A percentile compares a stretch with the other conserved stretches of the same genome.
These are phyloP conservation scores for Candida sanyiensis DNA, from an alignment of 805 yeast genomes.

Conservation along the genomic window DNA sequence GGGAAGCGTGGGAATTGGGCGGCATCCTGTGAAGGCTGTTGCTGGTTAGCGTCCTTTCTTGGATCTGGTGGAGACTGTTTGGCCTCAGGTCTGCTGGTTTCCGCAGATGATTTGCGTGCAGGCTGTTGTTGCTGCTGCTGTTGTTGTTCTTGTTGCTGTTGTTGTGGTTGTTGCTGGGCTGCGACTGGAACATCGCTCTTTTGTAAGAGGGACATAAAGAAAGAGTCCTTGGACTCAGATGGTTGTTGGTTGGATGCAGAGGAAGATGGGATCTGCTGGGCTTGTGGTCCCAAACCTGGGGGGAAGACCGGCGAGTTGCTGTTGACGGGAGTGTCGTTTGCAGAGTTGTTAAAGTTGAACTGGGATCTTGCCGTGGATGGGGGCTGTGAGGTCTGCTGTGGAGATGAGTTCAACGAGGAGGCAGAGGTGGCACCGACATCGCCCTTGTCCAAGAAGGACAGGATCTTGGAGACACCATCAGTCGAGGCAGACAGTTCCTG, in stretches of 20 bases:
- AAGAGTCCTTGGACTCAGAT: constrained; percentile 19
- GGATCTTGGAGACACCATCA: constrained; percentile 23
- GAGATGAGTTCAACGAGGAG: constrained; percentile 9
- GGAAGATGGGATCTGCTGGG: constrained; percentile 3
- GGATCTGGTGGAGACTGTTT: too few relatives aligned
- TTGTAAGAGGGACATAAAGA: constrained; percentile 22
- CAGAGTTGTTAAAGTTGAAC: constrained; percentile 5
- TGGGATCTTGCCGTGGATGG: constrained; percentile 10
- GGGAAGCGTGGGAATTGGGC: constrained; percentile 10
- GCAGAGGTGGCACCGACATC: constrained; percentile 11
- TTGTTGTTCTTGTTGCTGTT: constrained; percentile 2
- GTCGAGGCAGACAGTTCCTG: constrained; percentile 1
- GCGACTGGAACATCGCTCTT: constrained; percentile 11
- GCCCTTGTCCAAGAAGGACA: constrained; percentile 23
- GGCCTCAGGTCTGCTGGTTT: too few relatives aligned
- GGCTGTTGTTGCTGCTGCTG: constrained; percentile 6
- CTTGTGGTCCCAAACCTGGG: constrained; percentile 16
- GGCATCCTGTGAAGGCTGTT: too few relatives aligned
- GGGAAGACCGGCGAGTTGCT: constrained; percentile 16
- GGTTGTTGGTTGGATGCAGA: constrained; percentile 8
- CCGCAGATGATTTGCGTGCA: too few relatives aligned
- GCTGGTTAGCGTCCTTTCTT: too few relatives aligned
- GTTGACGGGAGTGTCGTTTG: constrained; percentile 10
- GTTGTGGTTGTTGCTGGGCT: constrained; percentile 1
- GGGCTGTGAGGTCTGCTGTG: constrained; percentile 7